These are phyloP conservation scores for Hypoxylon lenormandii DNA, from an alignment of 495 filamentous ascomycete genomes.

Conservation along the genomic window DNA sequence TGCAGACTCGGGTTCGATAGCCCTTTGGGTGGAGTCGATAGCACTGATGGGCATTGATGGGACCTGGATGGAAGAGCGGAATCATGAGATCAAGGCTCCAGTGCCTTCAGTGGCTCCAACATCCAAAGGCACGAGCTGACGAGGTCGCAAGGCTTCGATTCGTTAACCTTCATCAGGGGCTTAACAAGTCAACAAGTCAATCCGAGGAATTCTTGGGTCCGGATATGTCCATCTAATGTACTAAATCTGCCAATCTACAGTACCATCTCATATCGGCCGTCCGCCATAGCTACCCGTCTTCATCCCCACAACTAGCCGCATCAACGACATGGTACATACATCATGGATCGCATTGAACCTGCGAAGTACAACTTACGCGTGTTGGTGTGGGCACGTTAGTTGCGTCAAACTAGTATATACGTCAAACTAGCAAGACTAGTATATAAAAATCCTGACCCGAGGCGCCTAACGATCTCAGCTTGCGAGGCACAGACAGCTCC, in stretches of 20 bases:
- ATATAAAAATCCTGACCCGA: conserved; percentile 25
- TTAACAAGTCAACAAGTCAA: background rate
- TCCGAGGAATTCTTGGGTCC: background rate
- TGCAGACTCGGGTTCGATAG: conserved; percentile 15
- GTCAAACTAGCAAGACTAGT: too few species aligned
- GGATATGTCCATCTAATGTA: background rate
- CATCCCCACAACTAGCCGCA: conserved; percentile 40
- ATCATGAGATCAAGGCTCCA: conserved; percentile 41
- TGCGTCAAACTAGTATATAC: conserved; percentile 13
- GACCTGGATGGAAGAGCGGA: conserved; percentile 22
- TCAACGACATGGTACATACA: conserved; percentile 36
- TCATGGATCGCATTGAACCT: conserved; percentile 38
- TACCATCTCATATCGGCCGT: too few species aligned
- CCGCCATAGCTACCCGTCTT: conserved; percentile 2
- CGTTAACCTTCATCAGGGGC: conserved; percentile 6
- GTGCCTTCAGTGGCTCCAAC: too few species aligned
- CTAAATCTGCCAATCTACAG: background rate
- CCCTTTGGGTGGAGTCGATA: too few species aligned
- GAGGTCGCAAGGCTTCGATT: background rate
- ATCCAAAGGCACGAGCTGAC: background rate
- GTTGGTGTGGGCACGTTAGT: conserved; percentile 14
- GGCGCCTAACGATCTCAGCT: conserved; percentile 28
- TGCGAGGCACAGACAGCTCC: conserved; percentile 17
- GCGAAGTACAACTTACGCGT: too few species aligned
- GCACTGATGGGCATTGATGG: too few species aligned